Evolutionary conservation across 2,329 filamentous ascomycete genomes (phyloP), one percentile per base, ranked within the genome.

Genomic region (Alternaria sp.): DNA sequence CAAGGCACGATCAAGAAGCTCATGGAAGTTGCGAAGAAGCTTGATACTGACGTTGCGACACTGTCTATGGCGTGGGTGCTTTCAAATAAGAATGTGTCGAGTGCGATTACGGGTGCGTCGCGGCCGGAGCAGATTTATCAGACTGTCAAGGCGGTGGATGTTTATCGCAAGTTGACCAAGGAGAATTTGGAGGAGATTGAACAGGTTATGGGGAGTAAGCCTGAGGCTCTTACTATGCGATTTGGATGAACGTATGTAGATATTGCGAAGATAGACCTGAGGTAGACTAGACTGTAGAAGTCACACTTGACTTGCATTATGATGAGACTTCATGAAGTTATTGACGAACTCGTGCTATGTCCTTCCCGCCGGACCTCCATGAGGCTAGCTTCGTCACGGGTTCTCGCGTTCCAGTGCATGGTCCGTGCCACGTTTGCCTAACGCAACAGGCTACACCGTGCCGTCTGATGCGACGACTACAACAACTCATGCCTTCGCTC

Each of bases 21-120:
- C 47, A 76, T 78, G 55, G 66, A 66, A 55, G 85, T 94, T 67
- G 90, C 91, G 3, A 85, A 91, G 58, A 85, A 84, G 70, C 81
- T 93, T 44, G 88, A 86, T 12, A 83, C 89, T 63, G 88, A 86
- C 53, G 83, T 87, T 49, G 83, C 75, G 21, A 72, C 70, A 3
- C 53, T 80, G 69, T 67, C 69, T 21, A 72, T 79, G 72, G 78
- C 78, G 49, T 80, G 78, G 78, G 76, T 78, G 33, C 55, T 79
- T 41, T 72, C 65, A 20, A 80, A 80, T 60, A 63, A 70, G 60
- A 64, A 76, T 54, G 74, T 80, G 2, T 58, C 61, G 25, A 67
- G 64, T 57, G 75, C 72, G 12, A 78, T 78, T 47, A 78, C 75
- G 43, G 75, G 75, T 3, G 75, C 74, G 9, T 64, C 50, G 12